Conservation (phyloP, 2,329 filamentous ascomycete species). For the Phaeosphaeria sp. region DNA sequence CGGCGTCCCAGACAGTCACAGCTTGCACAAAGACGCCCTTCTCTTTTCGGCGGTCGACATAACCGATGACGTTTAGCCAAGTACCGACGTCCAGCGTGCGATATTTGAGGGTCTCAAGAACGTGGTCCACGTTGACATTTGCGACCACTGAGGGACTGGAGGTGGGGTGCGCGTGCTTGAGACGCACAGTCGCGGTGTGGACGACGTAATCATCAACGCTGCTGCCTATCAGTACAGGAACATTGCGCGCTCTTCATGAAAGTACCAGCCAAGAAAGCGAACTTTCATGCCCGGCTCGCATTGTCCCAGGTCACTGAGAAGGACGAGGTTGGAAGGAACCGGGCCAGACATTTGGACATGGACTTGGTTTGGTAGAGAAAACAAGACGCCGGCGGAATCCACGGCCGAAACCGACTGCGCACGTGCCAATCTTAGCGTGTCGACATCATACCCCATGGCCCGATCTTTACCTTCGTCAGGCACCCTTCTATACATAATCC, state of each 20-base stretch:
- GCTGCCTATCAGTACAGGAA: constrained; percentile 18
- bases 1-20: constrained; percentile 77
- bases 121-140: constrained; percentile 72
- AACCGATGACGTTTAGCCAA: constrained; percentile 90
- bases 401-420: constrained; percentile 16
- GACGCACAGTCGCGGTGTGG: constrained; percentile 64
- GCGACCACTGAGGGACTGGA: constrained; percentile 53
- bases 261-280: constrained; percentile 90
- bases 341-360: constrained; percentile 53
- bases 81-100: constrained; percentile 74
- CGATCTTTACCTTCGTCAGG: constrained; percentile 23
- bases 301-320: constrained; percentile 54
- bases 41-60: constrained; percentile 56
- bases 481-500: constrained; percentile 20
- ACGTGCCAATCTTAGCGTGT: constrained; percentile 25
- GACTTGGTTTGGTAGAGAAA: constrained; percentile 1
- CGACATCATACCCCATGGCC: constrained; percentile 35
- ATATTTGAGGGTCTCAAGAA: constrained; percentile 69
- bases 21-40: constrained; percentile 68
- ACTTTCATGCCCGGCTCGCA: constrained; percentile 74
- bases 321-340: constrained; percentile 61
- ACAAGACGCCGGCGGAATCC: constrained; percentile 14
- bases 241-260: constrained; percentile 12
- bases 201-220: constrained; percentile 67
- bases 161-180: constrained; percentile 71